phyloP scores from a whole-genome alignment of 2,329 filamentous ascomycete genomes.

The Nannizziopsis barbatae region DNA sequence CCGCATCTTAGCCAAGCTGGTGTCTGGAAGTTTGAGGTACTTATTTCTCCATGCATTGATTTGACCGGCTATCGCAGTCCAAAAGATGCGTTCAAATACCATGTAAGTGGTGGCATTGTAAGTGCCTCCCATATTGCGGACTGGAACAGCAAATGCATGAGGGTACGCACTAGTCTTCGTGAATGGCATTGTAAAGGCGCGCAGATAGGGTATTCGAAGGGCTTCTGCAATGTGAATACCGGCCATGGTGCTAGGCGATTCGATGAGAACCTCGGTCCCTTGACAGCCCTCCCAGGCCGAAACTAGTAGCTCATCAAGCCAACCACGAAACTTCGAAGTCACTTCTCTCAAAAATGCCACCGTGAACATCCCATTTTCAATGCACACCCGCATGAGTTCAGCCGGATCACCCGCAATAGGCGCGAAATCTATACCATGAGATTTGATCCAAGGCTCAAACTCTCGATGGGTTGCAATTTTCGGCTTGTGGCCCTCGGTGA shows the following conservation, averaged over 20 bases:
- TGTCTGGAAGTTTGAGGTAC: constrained; percentile 65
- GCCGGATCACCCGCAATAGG: constrained; percentile 82
- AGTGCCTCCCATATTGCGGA: constrained; percentile 84
- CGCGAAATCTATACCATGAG: constrained; percentile 88
- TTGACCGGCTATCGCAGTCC: constrained; percentile 83
- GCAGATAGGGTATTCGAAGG: constrained; percentile 84
- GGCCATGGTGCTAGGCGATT: constrained; percentile 92
- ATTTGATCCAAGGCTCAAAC: constrained; percentile 77
- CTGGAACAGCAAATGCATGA: constrained; percentile 87
- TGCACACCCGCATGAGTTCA: constrained; percentile 90
- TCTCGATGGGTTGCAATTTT: constrained; percentile 86
- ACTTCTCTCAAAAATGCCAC: constrained; percentile 81
- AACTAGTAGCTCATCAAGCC: constrained; percentile 77
- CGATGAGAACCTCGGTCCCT: constrained; percentile 78
- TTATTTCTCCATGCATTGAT: constrained; percentile 87
- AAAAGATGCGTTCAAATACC: constrained; percentile 94
- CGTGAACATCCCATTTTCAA: constrained; percentile 95
- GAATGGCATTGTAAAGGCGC: constrained; percentile 98
- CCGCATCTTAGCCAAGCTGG: constrained; percentile 80
- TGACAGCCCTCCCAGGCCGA: constrained; percentile 78
- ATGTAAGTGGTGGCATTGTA: constrained; percentile 95
- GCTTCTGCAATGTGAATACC: constrained; percentile 96
- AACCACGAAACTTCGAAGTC: constrained; percentile 77
- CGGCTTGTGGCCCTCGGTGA: constrained; percentile 75
- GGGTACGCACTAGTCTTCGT: constrained; percentile 90